phyloP scores from a whole-genome alignment of 1,284 basidiomycete genomes.

The Cutaneotrichosporon sp. region DNA sequence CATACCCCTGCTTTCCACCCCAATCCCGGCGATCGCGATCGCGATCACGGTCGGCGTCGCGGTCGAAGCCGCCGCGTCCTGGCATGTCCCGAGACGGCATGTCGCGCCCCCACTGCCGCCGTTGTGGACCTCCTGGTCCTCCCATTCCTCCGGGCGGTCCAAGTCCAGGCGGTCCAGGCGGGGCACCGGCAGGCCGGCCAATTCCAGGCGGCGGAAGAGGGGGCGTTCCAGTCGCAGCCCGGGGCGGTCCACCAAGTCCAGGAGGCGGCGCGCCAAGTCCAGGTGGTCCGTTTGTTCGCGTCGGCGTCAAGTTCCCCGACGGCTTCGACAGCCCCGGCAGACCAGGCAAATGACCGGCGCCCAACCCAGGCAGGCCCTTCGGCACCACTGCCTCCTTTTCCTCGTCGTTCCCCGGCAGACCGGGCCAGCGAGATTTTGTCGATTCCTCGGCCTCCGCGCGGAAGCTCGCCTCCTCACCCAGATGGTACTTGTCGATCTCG shows the following conservation, averaged over 20 bases:
- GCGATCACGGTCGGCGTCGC: conserved; percentile 3
- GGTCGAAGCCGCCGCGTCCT: conserved; percentile 25
- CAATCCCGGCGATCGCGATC: no score
- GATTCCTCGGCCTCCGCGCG: conserved; percentile 49
- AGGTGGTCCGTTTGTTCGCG: background rate
- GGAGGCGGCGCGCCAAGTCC: conserved; percentile 5
- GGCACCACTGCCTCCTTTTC: background rate
- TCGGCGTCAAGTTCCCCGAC: conserved; percentile 4
- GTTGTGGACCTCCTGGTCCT: background rate
- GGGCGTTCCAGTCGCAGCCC: background rate
- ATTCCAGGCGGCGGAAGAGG: background rate
- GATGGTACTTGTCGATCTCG: conserved; percentile 57
- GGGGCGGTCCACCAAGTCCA: background rate
- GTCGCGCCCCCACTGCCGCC: conserved; percentile 29
- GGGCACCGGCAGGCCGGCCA: background rate
- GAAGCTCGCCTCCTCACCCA: conserved; percentile 40
- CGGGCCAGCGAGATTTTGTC: conserved; percentile 11
- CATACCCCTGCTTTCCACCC: background rate
- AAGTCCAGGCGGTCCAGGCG: background rate
- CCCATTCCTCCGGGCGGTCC: background rate
- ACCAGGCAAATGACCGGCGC: background rate
- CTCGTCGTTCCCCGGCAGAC: conserved; percentile 6
- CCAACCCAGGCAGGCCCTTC: conserved; percentile 3
- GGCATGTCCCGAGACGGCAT: conserved; percentile 26
- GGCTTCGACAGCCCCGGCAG: background rate